A percentile compares a stretch with the other conserved stretches of the same genome.
phyloP scores from a whole-genome alignment of 495 filamentous ascomycete genomes.

The Podospora pseudocomata region DNA sequence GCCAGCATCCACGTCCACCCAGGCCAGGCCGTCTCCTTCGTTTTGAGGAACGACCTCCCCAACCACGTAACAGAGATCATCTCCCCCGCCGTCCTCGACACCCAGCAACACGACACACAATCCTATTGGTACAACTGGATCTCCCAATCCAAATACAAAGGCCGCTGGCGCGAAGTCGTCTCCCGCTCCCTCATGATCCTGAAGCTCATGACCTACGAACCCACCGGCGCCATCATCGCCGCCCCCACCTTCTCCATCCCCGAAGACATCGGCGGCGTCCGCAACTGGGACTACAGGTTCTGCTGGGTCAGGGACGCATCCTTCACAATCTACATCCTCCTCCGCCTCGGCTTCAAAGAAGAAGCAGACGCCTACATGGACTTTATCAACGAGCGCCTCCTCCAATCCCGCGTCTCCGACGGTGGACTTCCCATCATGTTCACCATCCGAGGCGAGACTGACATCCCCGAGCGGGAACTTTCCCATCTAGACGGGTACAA shows the following conservation, averaged over 20 bases:
- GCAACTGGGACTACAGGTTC: constrained; percentile 78
- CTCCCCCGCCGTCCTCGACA: constrained; percentile 50
- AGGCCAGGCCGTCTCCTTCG: constrained; percentile 64
- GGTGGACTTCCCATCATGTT: constrained; percentile 73
- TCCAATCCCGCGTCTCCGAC: constrained; percentile 43
- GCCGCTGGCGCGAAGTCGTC: constrained; percentile 66
- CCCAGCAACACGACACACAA: constrained; percentile 61
- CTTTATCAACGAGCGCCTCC: constrained; percentile 66
- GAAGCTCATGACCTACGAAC: constrained; percentile 66
- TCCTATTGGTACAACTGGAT: constrained; percentile 70
- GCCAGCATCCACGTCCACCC: constrained; percentile 55
- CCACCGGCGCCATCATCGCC: constrained; percentile 49
- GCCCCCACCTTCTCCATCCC: constrained; percentile 61
- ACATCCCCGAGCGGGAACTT: constrained; percentile 64
- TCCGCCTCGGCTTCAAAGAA: constrained; percentile 68
- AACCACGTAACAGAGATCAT: constrained; percentile 52
- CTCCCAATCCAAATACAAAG: constrained; percentile 62
- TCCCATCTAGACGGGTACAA: constrained; percentile 65
- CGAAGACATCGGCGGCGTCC: constrained; percentile 63
- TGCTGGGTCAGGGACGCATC: constrained; percentile 72
- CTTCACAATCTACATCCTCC: constrained; percentile 71
- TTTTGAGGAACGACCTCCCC: constrained; percentile 55
- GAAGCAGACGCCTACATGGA: constrained; percentile 72
- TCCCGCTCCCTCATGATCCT: constrained; percentile 64
- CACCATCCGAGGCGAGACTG: constrained; percentile 66